Evolutionary conservation across 2,329 filamentous ascomycete genomes (phyloP), one percentile per base, ranked within the genome.

Genomic region (Botrytis fragariae): DNA sequence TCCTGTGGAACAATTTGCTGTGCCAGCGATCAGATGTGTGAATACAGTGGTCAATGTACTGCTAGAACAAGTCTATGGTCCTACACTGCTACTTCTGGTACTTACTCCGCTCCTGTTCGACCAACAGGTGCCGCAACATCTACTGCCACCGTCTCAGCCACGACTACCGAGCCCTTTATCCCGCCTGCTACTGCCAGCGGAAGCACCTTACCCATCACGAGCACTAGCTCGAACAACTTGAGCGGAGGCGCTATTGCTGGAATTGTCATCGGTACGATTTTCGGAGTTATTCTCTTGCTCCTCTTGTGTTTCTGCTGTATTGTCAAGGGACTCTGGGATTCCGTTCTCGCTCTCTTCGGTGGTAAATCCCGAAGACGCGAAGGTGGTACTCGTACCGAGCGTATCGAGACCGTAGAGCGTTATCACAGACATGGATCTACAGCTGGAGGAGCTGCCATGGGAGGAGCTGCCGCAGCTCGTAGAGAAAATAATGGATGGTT

Each of bases 281-380:
- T 87, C 22, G 92, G 91, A 75, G 85, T 94, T 51, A 82, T 87
- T 59, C 84, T 95, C 3, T 87, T 95, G 35, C 84, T 91, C 7
- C 86, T 93, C 12, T 83, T 94, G 79, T 94, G 91, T 85, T 90
- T 93, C 84, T 94, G 90, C 86, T 93, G 91, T 84, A 90, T 91
- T 74, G 86, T 87, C 74, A 86, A 87, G 76, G 88, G 88, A 22
- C 83, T 91, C 61, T 92, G 89, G 86, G 85, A 88, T 75, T 86
- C 84, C 45, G 78, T 90, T 59, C 81, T 89, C 68, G 87, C 87
- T 67, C 81, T 92, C 77, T 88, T 93, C 76, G 59, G 10, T 4
- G 80, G 89, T 60, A 86, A 89, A 18, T 84, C 84, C 77, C 84
- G 84, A 77, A 86, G 85, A 79, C 83, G 82, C 71, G 83, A 83